Percentiles rank a stretch among this genome's conserved stretches.
Conservation (phyloP, 2,329 filamentous ascomycete genomes). For the Emericellopsis atlantica region DNA sequence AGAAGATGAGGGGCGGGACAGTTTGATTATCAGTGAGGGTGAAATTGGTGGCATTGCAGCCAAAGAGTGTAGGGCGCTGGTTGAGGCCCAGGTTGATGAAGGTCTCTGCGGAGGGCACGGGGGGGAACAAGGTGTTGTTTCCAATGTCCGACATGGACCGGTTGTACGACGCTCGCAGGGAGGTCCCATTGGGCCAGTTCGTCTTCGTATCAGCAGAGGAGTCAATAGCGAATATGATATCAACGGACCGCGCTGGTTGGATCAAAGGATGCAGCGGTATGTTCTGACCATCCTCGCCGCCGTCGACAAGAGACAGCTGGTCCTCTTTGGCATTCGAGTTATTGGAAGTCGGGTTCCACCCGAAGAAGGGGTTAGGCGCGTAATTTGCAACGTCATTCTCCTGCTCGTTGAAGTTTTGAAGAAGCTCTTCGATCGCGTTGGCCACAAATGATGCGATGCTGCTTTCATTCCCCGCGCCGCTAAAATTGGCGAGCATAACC, state of each 20-base stretch:
- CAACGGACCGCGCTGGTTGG: constrained; percentile 24
- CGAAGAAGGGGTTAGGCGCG: constrained; percentile 34
- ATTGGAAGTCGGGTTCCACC: constrained; percentile 12
- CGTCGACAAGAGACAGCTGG: constrained; percentile 56
- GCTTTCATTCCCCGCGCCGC: constrained; percentile 8
- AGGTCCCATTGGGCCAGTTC: constrained; percentile 1
- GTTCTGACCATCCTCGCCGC: constrained; percentile 61
- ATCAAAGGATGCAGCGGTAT: constrained; percentile 52
- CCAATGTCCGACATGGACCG: background rate
- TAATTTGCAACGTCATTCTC: constrained; percentile 59
- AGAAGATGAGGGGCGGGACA: constrained; percentile 58
- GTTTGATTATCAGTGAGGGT: constrained; percentile 29
- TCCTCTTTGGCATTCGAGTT: constrained; percentile 21
- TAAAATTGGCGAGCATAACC: constrained; percentile 47
- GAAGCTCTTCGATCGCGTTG: constrained; percentile 29
- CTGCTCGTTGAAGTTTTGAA: constrained; percentile 33
- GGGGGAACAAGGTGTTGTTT: background rate
- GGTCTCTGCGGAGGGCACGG: background rate
- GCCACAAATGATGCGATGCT: constrained; percentile 7
- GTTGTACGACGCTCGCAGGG: background rate
- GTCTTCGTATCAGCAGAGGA: background rate
- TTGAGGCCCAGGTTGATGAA: constrained; percentile 1
- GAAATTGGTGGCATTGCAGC: constrained; percentile 5
- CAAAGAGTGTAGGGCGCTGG: background rate
- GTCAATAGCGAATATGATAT: constrained; percentile 1